A percentile compares a stretch with the other conserved stretches of the same genome.
phyloP scores from a whole-genome alignment of 2,329 filamentous ascomycete genomes.

The Scedosporium minutisporum region DNA sequence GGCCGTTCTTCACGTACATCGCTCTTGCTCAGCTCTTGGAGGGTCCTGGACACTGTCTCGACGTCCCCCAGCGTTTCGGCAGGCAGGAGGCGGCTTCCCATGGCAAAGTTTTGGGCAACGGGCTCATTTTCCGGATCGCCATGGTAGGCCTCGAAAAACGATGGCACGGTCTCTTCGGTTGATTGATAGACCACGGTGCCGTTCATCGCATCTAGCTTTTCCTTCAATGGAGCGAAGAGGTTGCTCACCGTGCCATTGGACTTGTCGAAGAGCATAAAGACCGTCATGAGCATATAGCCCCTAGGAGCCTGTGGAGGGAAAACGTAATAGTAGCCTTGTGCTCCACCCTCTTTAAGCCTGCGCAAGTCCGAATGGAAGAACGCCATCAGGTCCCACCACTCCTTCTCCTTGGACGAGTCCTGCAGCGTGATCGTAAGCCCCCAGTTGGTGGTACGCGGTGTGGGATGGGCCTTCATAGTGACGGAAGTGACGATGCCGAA shows the following conservation, averaged over 20 bases:
- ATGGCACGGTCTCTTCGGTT: background rate
- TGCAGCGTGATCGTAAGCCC: conserved; percentile 1
- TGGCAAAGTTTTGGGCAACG: background rate
- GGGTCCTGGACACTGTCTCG: background rate
- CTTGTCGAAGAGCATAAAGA: background rate
- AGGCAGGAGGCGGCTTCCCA: conserved; percentile 1
- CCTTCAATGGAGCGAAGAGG: background rate
- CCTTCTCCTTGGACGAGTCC: background rate
- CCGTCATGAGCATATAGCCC: background rate
- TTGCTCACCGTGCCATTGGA: background rate
- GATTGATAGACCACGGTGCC: background rate
- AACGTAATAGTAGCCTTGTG: conserved; percentile 8
- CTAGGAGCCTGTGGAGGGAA: background rate
- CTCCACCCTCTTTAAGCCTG: conserved; percentile 1
- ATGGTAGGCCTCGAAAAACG: background rate
- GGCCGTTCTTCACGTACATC: background rate
- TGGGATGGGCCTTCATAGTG: conserved; percentile 29
- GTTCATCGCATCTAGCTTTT: background rate
- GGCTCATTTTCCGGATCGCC: background rate
- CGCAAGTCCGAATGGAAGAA: background rate
- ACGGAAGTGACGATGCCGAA: conserved; percentile 25
- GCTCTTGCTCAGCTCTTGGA: background rate
- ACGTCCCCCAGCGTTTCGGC: background rate
- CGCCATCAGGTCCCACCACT: conserved; percentile 6
- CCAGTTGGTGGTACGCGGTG: conserved; percentile 16